Evolutionary conservation across 176 grass and related monocot genomes (phyloP), one percentile per base, ranked within the genome.

Genomic region (Cocos nucifera): DNA sequence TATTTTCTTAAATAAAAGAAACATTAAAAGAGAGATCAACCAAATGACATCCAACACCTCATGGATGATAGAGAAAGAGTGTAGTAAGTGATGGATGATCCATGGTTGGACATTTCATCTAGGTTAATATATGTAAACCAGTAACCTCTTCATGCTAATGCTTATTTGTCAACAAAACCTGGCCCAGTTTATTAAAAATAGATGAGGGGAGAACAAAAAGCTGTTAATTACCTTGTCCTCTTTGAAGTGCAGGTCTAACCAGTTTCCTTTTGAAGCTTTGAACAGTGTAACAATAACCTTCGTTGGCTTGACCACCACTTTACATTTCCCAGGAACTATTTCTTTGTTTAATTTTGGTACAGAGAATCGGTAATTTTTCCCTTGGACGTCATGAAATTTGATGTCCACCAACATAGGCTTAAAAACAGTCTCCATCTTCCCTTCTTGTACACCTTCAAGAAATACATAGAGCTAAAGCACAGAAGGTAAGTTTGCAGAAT

Each of bases 281-380:
- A 19, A 62, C 0, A 97, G 74, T 24, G 81, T 91, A 19, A 97
- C 23, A 67, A 80, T 48, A 61, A 88, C 76, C 59, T 64, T 96
- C 35, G 75, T 80, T n/a, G 92, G 83, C 69, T 97, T 90, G 56
- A 97, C 87, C 56, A 88, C 50, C 64, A 85, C 21, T 73, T 88
- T 97, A 57, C 63, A 84, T 82, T 97, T 91, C 58, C 88, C 83
- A 57, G 92, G 78, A 76, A 85, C 76, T 72, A 91, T 88, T 76
- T 88, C 78, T 67, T 97, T 97, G 73, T 82, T 85, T 48, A 97
- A 69, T 65, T 88, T 97, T 25, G 81, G 75, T 75, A 91, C 80
- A 24, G 65, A 69, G 77, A 75, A 97, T 64, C 84, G 69, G 51
- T 97, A 97, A 59, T 91, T 91, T 52, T 97, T 97, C 39, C 84